Conservation (phyloP, 768 basidiomycete genomes). For the Leccinum olivaceopallidum region DNA sequence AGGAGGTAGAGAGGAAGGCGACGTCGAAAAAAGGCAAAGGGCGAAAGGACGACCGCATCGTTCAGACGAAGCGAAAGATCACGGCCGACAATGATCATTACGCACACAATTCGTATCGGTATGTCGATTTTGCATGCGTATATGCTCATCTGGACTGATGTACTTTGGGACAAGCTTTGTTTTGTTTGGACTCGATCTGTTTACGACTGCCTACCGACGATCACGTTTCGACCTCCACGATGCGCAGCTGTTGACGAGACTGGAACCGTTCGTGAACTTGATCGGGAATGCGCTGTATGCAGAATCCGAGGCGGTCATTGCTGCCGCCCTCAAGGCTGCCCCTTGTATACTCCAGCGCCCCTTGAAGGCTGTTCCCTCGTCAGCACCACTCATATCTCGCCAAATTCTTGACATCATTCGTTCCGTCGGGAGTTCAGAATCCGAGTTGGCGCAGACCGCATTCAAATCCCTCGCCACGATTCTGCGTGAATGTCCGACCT, state of each 20-base stretch:
- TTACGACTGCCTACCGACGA: constrained; percentile 83
- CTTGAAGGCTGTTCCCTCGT: constrained; percentile 67
- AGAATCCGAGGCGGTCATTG: constrained; percentile 69
- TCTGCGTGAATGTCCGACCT: constrained; percentile 83
- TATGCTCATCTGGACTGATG: constrained; percentile 2
- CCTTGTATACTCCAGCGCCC: constrained; percentile 85
- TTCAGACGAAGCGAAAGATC: constrained; percentile 74
- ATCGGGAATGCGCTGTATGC: constrained; percentile 95
- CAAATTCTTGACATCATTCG: constrained; percentile 85
- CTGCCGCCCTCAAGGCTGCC: constrained; percentile 50
- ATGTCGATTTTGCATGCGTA: constrained; percentile 18
- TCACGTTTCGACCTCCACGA: constrained; percentile 86
- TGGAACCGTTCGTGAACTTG: constrained; percentile 83
- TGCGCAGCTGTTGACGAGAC: constrained; percentile 66
- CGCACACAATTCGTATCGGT: constrained; percentile 87
- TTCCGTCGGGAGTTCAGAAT: constrained; percentile 82
- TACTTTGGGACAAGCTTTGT: constrained; percentile 60
- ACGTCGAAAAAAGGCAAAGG: constrained; percentile 33
- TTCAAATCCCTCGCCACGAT: constrained; percentile 84
- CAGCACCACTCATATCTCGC: constrained; percentile 78
- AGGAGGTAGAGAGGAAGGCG: constrained; percentile 47
- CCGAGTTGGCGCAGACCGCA: constrained; percentile 85
- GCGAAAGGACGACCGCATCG: constrained; percentile 57
- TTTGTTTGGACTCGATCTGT: constrained; percentile 87
- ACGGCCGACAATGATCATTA: constrained; percentile 64